Evolutionary conservation across 305 asterid genomes (phyloP), one percentile per base, ranked within the genome.

Genomic region (Fraxinus platypoda): DNA sequence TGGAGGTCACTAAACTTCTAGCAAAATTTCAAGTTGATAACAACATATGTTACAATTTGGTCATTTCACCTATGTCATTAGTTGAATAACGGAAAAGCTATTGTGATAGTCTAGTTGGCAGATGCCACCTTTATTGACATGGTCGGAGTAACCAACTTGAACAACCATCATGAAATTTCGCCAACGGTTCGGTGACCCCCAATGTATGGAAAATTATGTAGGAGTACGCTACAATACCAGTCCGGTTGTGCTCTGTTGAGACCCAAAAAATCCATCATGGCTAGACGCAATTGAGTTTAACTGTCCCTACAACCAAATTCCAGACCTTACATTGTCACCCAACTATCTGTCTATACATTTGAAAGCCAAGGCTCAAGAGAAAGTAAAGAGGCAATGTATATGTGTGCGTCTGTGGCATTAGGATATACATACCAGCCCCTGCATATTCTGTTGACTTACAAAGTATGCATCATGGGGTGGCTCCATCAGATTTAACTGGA

Each of bases 401-500:
- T 82, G 33, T 33, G 12, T 43, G 52, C 25, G 4, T 41, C 19
- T 25, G 30, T 68, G 2, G 33, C 54, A 75, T 64, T 21, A 23
- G 78, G 7, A 78, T 46, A 66, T 80, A 81, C 91, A n/a, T 90
- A 95, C 98, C 97, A 94, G 88, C 80, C 97, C 95, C 81, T 87
- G 97, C 91, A 94, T 92, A 54, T 87, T 85, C 84, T 81, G 97
- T 84, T 92, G 97, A 87, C 92, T 81, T 43, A 92, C 95, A 86
- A 90, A 93, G 87, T 91, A 94, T 81, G 91, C 90, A 77, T 94
- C 98, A 52, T 90, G 93, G 28, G 98, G 98, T 46, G 96, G 96
- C 89, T 95, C 99, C 99, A 94, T 95, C 92, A 95, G 86, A 86
- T 95, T 95, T 83, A 95, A 89, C 95, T 95, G 95, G 83, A 90